These are phyloP conservation scores for Debaryomyces udenii DNA, from an alignment of 1,139 yeast species.

Conservation along the genomic window DNA sequence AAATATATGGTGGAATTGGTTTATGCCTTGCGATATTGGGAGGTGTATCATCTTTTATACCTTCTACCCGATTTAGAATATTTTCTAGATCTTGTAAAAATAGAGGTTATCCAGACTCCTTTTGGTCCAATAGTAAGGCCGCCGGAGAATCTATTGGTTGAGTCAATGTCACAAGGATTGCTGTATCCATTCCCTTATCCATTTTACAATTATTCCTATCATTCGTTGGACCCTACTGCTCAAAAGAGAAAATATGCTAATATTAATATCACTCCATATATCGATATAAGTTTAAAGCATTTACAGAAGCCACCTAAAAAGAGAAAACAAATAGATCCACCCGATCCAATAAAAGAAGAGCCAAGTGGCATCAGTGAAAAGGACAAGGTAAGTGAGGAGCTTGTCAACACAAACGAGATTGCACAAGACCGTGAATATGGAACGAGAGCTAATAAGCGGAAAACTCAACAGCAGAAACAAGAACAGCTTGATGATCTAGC, in stretches of 20 bases:
- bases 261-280: conserved; percentile 38
- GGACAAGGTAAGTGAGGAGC: background rate
- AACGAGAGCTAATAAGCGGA: background rate
- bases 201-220: conserved; percentile 50
- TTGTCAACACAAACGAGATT: background rate
- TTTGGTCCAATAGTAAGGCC: conserved; percentile 47
- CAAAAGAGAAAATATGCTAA: conserved; percentile 30
- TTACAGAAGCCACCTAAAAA: conserved; percentile 15
- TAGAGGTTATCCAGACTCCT: conserved; percentile 41
- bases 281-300: conserved; percentile 38
- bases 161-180: conserved; percentile 44
- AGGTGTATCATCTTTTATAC: conserved; percentile 44
- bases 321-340: conserved; percentile 9
- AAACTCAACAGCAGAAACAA: background rate
- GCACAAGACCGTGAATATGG: background rate
- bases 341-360: background rate
- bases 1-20: conserved; percentile 42
- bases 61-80: conserved; percentile 37
- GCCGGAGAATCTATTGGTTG: conserved; percentile 41
- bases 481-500: background rate
- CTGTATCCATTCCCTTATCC: conserved; percentile 53
- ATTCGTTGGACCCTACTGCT: conserved; percentile 35
- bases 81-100: conserved; percentile 37
- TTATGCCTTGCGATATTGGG: conserved; percentile 49
- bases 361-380: background rate